These are phyloP conservation scores for Thinopyrum elongatum DNA, from an alignment of 176 grass and related monocot genomes.

Conservation along the genomic window DNA sequence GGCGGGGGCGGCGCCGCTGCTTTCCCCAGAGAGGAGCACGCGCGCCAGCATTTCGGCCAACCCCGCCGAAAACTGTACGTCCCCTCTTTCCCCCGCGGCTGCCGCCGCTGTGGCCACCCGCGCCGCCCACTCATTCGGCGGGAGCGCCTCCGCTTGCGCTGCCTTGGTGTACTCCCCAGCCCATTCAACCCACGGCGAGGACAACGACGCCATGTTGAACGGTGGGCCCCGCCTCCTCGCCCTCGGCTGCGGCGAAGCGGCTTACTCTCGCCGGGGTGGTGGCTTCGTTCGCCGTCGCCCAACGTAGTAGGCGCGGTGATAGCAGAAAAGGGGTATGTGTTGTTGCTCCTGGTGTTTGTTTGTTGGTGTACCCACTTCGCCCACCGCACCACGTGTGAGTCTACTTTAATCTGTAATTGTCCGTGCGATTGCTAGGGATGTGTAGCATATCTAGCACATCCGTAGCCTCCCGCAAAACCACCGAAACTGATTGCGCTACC, in stretches of 20 bases:
- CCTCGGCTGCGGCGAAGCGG: neutral
- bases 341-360: neutral
- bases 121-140: constrained; percentile 57
- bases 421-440: too few species aligned
- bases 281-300: neutral
- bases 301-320: neutral
- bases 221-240: neutral
- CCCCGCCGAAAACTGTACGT: constrained; percentile 48
- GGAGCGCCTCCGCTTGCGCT: constrained; percentile 52
- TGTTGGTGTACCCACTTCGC: constrained; percentile 37
- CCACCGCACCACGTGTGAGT: neutral
- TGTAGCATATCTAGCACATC: too few species aligned
- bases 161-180: constrained; percentile 64
- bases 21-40: constrained; percentile 28
- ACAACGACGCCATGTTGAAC: constrained; percentile 21
- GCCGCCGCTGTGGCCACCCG: constrained; percentile 27
- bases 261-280: neutral
- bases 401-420: too few species aligned
- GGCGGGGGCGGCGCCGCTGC: neutral
- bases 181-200: constrained; percentile 39
- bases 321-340: neutral
- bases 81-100: neutral
- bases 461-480: too few species aligned
- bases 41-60: constrained; percentile 59
- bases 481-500: too few species aligned